Evolutionary conservation across 1,284 basidiomycete genomes (phyloP).

Genomic region (Trametes polyzona): DNA sequence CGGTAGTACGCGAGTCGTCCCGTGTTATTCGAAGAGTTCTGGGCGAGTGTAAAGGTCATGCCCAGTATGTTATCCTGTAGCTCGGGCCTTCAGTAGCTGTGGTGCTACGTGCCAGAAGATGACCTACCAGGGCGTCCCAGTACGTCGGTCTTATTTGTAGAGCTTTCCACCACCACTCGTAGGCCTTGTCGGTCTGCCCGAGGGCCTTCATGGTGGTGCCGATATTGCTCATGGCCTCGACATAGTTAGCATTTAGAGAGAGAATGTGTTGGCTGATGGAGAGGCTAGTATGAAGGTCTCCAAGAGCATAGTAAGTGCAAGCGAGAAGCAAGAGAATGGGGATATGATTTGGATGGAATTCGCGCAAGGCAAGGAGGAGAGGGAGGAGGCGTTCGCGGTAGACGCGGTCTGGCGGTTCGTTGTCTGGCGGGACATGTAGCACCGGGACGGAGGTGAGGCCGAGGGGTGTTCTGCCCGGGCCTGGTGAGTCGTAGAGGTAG

Average conservation of each 20-base stretch:
- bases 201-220: conserved; percentile 51
- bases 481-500: conserved; percentile 29
- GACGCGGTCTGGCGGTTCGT: conserved; percentile 17
- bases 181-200: conserved; percentile 29
- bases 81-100: background rate
- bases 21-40: conserved; percentile 9
- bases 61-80: conserved; percentile 33
- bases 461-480: conserved; percentile 4
- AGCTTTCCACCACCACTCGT: conserved; percentile 36
- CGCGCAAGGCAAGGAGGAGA: conserved; percentile 28
- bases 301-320: conserved; percentile 32
- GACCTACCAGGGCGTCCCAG: conserved; percentile 33
- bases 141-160: conserved; percentile 31
- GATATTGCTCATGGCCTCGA: conserved; percentile 55
- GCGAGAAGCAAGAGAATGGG: conserved; percentile 34
- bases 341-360: conserved; percentile 28
- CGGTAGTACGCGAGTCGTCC: conserved; percentile 22
- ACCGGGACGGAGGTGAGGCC: conserved; percentile 31
- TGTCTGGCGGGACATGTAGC: background rate
- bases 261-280: conserved; percentile 30
- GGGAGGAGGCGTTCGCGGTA: conserved; percentile 31
- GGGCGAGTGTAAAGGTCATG: conserved; percentile 28
- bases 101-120: background rate
- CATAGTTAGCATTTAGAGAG: conserved; percentile 27
- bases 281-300: conserved; percentile 29